Percentiles rank a stretch among this genome's conserved stretches.
These are phyloP conservation scores for Citrus trifoliata DNA, from an alignment of 345 rosid species.

Conservation along the genomic window DNA sequence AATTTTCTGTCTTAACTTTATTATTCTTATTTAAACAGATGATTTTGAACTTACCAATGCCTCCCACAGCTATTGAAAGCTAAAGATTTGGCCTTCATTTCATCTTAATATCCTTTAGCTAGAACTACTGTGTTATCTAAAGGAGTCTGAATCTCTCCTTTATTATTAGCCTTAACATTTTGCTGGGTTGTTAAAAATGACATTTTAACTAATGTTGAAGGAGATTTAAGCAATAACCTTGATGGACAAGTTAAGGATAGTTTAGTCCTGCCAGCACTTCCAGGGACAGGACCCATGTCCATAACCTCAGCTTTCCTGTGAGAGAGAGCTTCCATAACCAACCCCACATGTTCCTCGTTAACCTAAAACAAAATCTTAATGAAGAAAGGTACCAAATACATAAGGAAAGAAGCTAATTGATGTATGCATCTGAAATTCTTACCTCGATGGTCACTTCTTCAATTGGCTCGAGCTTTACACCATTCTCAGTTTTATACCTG, in stretches of 20 bases:
- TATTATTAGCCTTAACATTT: background rate
- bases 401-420: conserved; percentile 4
- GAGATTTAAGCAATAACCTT: conserved; percentile 43
- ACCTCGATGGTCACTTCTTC: conserved; percentile 96
- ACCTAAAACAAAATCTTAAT: conserved; percentile 33
- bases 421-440: conserved; percentile 6
- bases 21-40: background rate
- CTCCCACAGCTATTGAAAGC: background rate
- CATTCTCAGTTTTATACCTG: conserved; percentile 79
- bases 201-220: background rate
- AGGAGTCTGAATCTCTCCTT: background rate
- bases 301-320: conserved; percentile 81
- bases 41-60: background rate
- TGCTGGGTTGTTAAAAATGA: background rate
- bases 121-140: background rate
- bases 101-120: background rate
- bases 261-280: conserved; percentile 84
- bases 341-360: conserved; percentile 92
- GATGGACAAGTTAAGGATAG: conserved; percentile 91
- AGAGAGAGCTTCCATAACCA: conserved; percentile 91
- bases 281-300: conserved; percentile 97
- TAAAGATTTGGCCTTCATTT: background rate
- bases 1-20: background rate
- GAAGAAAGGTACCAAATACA: conserved; percentile 7
- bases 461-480: conserved; percentile 81